phyloP scores from a whole-genome alignment of 2,329 filamentous ascomycete species.

The Aspergillus aculeatus region DNA sequence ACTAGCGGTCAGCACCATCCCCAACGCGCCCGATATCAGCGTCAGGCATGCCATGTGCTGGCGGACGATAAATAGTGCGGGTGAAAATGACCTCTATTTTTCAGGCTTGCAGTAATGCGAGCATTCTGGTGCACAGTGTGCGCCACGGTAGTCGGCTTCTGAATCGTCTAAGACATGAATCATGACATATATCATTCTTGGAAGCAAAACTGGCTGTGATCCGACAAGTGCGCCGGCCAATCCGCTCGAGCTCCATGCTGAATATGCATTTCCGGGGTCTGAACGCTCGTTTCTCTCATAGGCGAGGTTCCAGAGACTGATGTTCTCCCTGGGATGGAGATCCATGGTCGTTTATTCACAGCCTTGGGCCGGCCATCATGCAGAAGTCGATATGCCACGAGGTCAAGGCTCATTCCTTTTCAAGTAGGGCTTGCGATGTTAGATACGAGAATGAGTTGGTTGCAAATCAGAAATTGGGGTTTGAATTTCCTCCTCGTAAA shows the following conservation, averaged over 20 bases:
- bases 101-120: neutral
- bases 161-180: neutral
- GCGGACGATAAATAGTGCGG: neutral
- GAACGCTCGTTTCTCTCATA: neutral
- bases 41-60: conserved; percentile 2
- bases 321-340: neutral
- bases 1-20: conserved; percentile 2
- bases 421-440: neutral
- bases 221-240: neutral
- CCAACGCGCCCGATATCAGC: neutral
- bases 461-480: neutral
- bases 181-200: neutral
- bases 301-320: neutral
- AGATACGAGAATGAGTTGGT: neutral
- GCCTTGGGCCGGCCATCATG: neutral
- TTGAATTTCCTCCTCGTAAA: neutral
- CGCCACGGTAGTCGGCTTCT: neutral
- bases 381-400: neutral
- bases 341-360: neutral
- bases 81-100: neutral
- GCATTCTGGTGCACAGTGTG: neutral
- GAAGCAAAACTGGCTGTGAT: neutral
- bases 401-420: neutral
- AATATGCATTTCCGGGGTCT: neutral
- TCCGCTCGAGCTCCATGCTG: neutral